Evolutionary conservation across 148 eudicot species (phyloP).

Genomic region (Drosera capensis): DNA sequence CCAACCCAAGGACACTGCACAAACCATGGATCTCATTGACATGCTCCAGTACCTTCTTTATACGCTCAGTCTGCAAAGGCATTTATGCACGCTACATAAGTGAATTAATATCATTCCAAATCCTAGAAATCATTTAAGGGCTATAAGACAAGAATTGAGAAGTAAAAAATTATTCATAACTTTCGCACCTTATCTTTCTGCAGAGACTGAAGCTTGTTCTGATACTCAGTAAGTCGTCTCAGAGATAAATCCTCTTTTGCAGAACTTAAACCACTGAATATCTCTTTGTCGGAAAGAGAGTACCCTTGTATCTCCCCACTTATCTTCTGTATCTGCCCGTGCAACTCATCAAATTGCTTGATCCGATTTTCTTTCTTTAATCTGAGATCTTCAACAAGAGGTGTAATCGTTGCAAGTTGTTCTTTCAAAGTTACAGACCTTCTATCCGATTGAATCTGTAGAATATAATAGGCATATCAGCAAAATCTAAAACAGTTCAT

Average conservation of each 20-base stretch:
- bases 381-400: constrained; percentile 32
- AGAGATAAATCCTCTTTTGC: constrained; percentile 41
- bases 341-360: constrained; percentile 39
- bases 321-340: constrained; percentile 36
- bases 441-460: constrained; percentile 24
- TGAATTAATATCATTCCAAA: background rate
- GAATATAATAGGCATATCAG: too few relatives aligned
- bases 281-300: constrained; percentile 15
- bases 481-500: too few relatives aligned
- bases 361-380: constrained; percentile 29
- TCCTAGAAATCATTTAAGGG: background rate
- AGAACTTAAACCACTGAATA: constrained; percentile 12
- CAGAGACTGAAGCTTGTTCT: constrained; percentile 27
- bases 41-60: constrained; percentile 30
- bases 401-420: constrained; percentile 32
- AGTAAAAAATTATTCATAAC: background rate
- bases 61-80: constrained; percentile 34
- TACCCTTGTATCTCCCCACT: constrained; percentile 31
- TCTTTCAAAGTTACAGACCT: constrained; percentile 27
- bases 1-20: constrained; percentile 34
- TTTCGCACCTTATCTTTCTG: constrained; percentile 43
- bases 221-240: constrained; percentile 39
- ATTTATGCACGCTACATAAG: background rate
- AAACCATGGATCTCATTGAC: constrained; percentile 48
- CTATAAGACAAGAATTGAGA: background rate